These are phyloP conservation scores for Oryza officinalis DNA, from an alignment of 176 grass and related monocot species.

Conservation along the genomic window DNA sequence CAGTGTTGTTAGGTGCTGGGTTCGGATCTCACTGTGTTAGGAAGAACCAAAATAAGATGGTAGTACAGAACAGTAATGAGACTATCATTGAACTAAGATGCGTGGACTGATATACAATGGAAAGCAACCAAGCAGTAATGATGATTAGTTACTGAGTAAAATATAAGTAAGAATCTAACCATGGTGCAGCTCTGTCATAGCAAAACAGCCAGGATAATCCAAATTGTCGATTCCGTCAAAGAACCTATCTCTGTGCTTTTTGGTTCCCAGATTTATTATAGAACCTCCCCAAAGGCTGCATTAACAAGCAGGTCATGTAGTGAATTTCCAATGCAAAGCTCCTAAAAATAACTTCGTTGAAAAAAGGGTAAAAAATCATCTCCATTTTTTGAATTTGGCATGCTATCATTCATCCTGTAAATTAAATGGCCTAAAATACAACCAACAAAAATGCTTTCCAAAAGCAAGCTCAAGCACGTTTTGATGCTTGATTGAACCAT, in stretches of 20 bases:
- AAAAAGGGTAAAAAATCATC: neutral
- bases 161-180: slow-evolving; percentile 57
- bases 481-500: slow-evolving; percentile 20
- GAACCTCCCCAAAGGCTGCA: slow-evolving; percentile 97
- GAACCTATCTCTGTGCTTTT: slow-evolving; percentile 89
- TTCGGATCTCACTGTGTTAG: neutral
- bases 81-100: neutral
- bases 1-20: slow-evolving; percentile 15
- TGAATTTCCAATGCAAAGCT: neutral
- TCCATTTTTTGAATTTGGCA: neutral
- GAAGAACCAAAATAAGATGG: slow-evolving; percentile 22
- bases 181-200: slow-evolving; percentile 99
- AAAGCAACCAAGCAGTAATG: neutral
- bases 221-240: slow-evolving; percentile 93
- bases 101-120: neutral
- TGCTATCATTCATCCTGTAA: neutral
- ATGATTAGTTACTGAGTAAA: neutral
- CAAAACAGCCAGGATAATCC: slow-evolving; percentile 95
- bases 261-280: slow-evolving; percentile 83
- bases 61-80: neutral
- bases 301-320: slow-evolving; percentile 41
- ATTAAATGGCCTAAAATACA: neutral
- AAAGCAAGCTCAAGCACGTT: neutral
- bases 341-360: neutral
- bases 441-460: neutral